phyloP scores from a whole-genome alignment of 306 rosid genomes.

The Spatholobus suberectus region DNA sequence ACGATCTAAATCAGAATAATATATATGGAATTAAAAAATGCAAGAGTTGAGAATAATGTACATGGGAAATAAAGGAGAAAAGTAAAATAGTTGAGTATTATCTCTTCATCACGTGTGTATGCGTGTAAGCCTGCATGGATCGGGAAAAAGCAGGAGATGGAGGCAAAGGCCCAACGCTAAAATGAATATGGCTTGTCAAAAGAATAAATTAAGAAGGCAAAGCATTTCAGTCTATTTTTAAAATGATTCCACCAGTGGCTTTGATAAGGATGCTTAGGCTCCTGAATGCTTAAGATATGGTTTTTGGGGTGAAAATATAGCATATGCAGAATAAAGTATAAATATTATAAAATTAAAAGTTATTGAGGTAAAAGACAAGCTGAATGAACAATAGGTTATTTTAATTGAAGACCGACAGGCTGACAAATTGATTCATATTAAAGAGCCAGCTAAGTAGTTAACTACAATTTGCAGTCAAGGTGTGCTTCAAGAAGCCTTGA shows the following conservation, averaged over 20 bases:
- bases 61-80: neutral
- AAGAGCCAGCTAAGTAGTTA: neutral
- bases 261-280: neutral
- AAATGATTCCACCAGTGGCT: neutral
- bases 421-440: neutral
- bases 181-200: neutral
- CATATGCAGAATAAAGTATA: neutral
- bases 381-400: neutral
- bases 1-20: constrained; percentile 37
- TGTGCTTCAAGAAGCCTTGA: neutral
- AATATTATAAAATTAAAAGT: neutral
- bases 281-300: too few relatives aligned
- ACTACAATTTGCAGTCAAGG: constrained; percentile 11
- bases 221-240: neutral
- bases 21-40: constrained; percentile 22
- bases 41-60: neutral
- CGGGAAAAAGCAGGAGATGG: neutral
- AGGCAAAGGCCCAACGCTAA: neutral
- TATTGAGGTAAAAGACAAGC: neutral
- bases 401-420: neutral
- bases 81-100: neutral
- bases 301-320: neutral
- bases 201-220: constrained; percentile 11
- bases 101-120: neutral
- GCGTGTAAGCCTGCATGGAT: neutral